Percentiles rank a stretch among this genome's conserved stretches.
These are phyloP conservation scores for Lasiodiplodia citricola DNA, from an alignment of 2,329 filamentous ascomycete genomes.

Conservation along the genomic window DNA sequence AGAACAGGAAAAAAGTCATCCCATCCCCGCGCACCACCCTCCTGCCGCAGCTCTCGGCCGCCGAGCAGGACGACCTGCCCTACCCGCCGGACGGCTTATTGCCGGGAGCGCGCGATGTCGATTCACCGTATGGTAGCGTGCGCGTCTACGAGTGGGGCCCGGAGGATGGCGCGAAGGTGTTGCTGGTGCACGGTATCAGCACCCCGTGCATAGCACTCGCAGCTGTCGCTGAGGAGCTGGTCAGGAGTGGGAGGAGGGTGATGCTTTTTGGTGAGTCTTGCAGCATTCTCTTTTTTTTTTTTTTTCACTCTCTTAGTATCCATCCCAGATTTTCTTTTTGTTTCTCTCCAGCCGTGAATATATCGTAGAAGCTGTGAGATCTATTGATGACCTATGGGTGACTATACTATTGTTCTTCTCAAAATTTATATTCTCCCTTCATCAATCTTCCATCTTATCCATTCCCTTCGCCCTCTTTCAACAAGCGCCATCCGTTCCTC, in stretches of 20 bases:
- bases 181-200: slow-evolving; percentile 81
- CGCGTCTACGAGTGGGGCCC: slow-evolving; percentile 84
- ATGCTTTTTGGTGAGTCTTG: slow-evolving; percentile 71
- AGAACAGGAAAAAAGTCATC: not conserved
- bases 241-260: slow-evolving; percentile 71
- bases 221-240: slow-evolving; percentile 69
- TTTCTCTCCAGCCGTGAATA: too few species aligned
- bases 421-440: too few species aligned
- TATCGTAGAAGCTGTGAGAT: too few species aligned
- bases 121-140: slow-evolving; percentile 72
- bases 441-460: too few species aligned
- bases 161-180: slow-evolving; percentile 69
- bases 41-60: slow-evolving; percentile 35
- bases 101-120: slow-evolving; percentile 71
- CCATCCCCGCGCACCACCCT: slow-evolving; percentile 38
- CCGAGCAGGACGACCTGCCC: slow-evolving; percentile 41
- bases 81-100: slow-evolving; percentile 73
- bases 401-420: too few species aligned
- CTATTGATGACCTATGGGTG: too few species aligned
- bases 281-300: not conserved
- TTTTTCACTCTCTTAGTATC: not conserved
- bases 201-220: slow-evolving; percentile 76
- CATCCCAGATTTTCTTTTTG: too few species aligned
- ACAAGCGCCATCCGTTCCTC: too few species aligned
- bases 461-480: too few species aligned